These are phyloP conservation scores for Xylariaceae sp. DNA, from an alignment of 2,329 filamentous ascomycete genomes.

Conservation along the genomic window DNA sequence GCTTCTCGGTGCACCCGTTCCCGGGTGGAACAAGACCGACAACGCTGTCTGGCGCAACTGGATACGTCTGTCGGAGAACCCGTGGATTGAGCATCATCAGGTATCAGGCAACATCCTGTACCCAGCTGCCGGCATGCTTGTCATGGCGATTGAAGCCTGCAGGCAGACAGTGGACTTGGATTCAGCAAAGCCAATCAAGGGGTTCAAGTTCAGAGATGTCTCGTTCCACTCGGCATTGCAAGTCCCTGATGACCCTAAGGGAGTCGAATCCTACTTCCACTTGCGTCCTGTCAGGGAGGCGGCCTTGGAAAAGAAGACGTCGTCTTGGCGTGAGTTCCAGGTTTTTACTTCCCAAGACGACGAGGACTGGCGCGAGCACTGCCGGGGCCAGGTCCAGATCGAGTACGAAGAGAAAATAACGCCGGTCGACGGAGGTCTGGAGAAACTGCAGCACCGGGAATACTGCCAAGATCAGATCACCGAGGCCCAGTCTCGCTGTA, in stretches of 20 bases:
- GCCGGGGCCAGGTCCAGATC: constrained; percentile 8
- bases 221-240: constrained; percentile 12
- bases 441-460: too few species aligned
- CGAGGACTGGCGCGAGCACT: constrained; percentile 14
- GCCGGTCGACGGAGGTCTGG: too few species aligned
- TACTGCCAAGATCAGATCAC: too few species aligned
- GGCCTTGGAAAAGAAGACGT: constrained; percentile 1
- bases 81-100: constrained; percentile 26
- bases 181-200: constrained; percentile 4
- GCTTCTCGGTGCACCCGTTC: constrained; percentile 19
- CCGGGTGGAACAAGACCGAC: constrained; percentile 16
- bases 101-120: constrained; percentile 22
- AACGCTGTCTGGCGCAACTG: constrained; percentile 24
- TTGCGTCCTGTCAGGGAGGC: constrained; percentile 2
- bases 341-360: constrained; percentile 11
- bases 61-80: constrained; percentile 17
- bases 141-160: constrained; percentile 25
- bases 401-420: constrained; percentile 9
- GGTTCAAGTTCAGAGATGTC: constrained; percentile 15
- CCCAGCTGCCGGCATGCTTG: constrained; percentile 26
- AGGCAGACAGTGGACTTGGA: constrained; percentile 16
- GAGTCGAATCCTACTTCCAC: constrained; percentile 14
- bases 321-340: constrained; percentile 13
- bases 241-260: constrained; percentile 9
- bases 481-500: too few species aligned